Evolutionary conservation across 352 stramenopile species (phyloP), one percentile per base, ranked within the genome.

Genomic region (Globisporangium recalcitrans): DNA sequence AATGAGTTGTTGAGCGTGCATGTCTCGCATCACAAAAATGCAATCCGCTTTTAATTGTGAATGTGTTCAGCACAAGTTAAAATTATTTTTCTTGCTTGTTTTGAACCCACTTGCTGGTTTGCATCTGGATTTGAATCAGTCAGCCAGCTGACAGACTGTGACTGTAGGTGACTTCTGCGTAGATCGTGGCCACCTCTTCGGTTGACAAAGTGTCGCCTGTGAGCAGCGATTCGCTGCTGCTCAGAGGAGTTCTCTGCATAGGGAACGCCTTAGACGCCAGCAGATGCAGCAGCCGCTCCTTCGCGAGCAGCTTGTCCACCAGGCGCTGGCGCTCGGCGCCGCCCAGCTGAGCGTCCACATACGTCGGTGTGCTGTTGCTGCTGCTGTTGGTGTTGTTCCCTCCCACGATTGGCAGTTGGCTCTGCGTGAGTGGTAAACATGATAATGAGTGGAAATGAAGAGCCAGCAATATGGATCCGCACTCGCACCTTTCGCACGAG

Each of bases 221-320:
- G 32, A 82, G 62, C 52, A 85, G 64, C 16, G 75, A 74, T 24
- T 84, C 70, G 40, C 73, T 77, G 58, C 67, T 68, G 52, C 73
- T 74, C 3, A 3, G 14, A 1, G 16, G 27, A 0, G 24, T 8
- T 21, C 36, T 10, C 40, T 70, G 72, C 26, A 86, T 66, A 19
- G 79, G 76, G 67, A 91, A 89, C 27, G 82, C 80, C 47, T 90
- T 91, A 52, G 74, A 59, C n/a, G 90, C 89, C 22, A 97, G 63
- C 46, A 96, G 58, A 24, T 69, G 77, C 56, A 96, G 72, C 54
- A 97, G 67, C 31, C 87, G 75, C 62, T 97, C 87, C 64, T 93
- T 91, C 22, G 83, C 78, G 19, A 96, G 66, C 40, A 96, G 64
- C 46, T 80, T 82, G 56, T 97, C 86, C 36, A 96, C 78, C 1